Percentiles rank a stretch among this genome's conserved stretches.
phyloP scores from a whole-genome alignment of 306 rosid species.

The Sechiopsis laciniata region DNA sequence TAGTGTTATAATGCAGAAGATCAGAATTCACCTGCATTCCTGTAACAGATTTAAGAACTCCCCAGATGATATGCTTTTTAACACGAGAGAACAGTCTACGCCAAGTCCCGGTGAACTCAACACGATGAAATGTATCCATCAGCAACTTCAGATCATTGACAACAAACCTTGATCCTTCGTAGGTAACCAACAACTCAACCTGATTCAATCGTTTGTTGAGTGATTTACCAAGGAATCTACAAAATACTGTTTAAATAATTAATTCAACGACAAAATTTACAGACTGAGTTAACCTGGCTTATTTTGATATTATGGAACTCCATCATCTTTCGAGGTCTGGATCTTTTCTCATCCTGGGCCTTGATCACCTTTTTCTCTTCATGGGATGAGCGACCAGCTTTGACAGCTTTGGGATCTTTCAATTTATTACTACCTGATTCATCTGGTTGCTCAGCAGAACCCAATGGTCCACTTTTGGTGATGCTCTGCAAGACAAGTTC shows the following conservation, averaged over 20 bases:
- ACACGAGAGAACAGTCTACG: constrained; percentile 89
- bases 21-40: constrained; percentile 80
- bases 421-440: constrained; percentile 57
- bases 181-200: constrained; percentile 89
- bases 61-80: constrained; percentile 98
- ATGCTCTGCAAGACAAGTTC: constrained; percentile 91
- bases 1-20: too few species aligned
- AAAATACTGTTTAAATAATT: neutral
- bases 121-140: constrained; percentile 93
- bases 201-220: constrained; percentile 25
- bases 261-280: neutral
- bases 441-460: constrained; percentile 64
- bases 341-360: constrained; percentile 77
- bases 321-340: constrained; percentile 92
- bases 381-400: constrained; percentile 75
- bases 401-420: constrained; percentile 72
- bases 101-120: constrained; percentile 98
- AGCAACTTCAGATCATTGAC: constrained; percentile 92
- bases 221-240: neutral
- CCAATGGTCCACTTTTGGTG: constrained; percentile 50
- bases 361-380: constrained; percentile 83
- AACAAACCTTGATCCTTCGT: constrained; percentile 91
- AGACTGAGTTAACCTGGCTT: constrained; percentile 69
- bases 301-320: constrained; percentile 95
- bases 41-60: constrained; percentile 95